Evolutionary conservation across 225 moss, liverwort and hornwort genomes (phyloP).

Genomic region (Pleurozium schreberi): DNA sequence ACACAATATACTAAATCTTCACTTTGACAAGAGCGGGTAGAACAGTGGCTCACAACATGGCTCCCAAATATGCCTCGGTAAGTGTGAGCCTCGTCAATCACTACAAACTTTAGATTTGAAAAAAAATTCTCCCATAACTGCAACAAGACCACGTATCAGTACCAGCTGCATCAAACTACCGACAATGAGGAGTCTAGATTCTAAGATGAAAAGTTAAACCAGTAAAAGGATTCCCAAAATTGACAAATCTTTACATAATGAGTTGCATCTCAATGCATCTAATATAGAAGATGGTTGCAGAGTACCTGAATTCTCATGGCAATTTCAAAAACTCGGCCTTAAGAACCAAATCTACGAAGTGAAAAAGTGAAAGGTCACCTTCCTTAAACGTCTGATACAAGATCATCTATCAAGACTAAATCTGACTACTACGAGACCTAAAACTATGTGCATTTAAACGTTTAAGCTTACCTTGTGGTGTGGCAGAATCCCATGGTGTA

Average conservation of each 20-base stretch:
- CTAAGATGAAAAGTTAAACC: neutral
- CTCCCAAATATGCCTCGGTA: conserved; percentile 67
- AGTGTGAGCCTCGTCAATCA: conserved; percentile 53
- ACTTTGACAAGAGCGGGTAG: neutral
- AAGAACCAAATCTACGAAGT: neutral
- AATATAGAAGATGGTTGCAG: neutral
- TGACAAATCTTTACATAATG: neutral
- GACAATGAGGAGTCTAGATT: neutral
- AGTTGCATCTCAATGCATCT: neutral
- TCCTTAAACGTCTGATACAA: neutral
- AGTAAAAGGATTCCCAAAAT: neutral
- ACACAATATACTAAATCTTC: neutral
- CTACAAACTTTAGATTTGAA: conserved; percentile 51
- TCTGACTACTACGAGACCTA: neutral
- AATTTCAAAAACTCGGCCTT: neutral
- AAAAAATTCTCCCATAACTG: conserved; percentile 58
- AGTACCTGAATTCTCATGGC: neutral
- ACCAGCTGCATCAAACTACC: neutral
- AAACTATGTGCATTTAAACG: neutral
- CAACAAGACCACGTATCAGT: neutral
- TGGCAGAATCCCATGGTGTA: conserved; percentile 48
- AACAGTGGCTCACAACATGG: conserved; percentile 41
- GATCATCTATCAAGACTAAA: neutral
- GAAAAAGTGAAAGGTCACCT: neutral
- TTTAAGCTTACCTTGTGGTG: conserved; percentile 34